These are phyloP conservation scores for Kitagawia praeruptora DNA, from an alignment of 129 eudicot species.

Conservation along the genomic window DNA sequence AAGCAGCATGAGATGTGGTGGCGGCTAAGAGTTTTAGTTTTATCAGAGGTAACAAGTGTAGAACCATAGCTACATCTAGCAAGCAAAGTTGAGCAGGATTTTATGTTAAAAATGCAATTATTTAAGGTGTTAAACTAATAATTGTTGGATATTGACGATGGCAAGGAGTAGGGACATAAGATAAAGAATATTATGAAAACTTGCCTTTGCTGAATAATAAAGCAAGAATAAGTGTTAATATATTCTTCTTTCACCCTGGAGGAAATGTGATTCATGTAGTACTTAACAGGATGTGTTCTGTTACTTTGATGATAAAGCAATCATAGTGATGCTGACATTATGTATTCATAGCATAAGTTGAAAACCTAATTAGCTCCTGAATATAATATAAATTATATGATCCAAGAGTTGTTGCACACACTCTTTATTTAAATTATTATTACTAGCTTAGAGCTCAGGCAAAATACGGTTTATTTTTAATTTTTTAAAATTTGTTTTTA, in stretches of 20 bases:
- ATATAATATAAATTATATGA: too few species aligned
- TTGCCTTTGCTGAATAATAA: not conserved
- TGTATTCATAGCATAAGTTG: not conserved
- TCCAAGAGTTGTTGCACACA: too few species aligned
- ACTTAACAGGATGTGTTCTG: not conserved
- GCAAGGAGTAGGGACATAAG: not conserved
- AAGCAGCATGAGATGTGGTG: not conserved
- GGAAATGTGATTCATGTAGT: not conserved
- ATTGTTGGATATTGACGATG: not conserved
- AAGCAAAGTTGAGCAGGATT: not conserved
- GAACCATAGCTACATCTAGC: not conserved
- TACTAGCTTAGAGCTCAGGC: too few species aligned
- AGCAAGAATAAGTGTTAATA: not conserved
- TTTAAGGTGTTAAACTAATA: not conserved
- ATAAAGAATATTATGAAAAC: not conserved
- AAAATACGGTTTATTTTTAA: too few species aligned
- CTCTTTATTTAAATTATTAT: too few species aligned
- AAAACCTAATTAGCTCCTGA: too few species aligned
- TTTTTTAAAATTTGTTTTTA: too few species aligned
- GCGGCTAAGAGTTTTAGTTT: conserved; percentile 2
- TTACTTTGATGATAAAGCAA: not conserved
- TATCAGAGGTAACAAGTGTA: not conserved
- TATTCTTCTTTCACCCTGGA: not conserved
- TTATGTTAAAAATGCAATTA: not conserved
- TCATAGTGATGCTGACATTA: not conserved